These are phyloP conservation scores for Lagenidium sp. DNA, from an alignment of 352 stramenopile genomes.

Conservation along the genomic window DNA sequence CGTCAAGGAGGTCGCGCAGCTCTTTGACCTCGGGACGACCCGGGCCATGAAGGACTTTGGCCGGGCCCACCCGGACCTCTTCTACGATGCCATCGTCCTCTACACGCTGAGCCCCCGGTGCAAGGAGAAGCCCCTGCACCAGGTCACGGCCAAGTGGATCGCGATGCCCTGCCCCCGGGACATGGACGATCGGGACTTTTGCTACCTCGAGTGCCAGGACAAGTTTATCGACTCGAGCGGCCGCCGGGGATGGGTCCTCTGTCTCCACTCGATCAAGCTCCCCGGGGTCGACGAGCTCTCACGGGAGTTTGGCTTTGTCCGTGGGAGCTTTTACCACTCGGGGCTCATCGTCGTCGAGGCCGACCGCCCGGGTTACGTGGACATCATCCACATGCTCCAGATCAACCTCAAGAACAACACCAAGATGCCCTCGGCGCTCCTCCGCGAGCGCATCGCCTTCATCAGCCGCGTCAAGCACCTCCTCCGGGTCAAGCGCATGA, in stretches of 20 bases:
- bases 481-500: conserved; percentile 59
- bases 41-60: conserved; percentile 68
- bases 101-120: conserved; percentile 55
- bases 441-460: conserved; percentile 21
- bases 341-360: conserved; percentile 75
- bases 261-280: conserved; percentile 79
- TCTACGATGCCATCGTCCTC: conserved; percentile 65
- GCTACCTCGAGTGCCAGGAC: conserved; percentile 78
- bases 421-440: conserved; percentile 24
- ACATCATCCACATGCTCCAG: conserved; percentile 78
- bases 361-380: conserved; percentile 57
- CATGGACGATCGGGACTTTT: conserved; percentile 64
- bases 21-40: conserved; percentile 61
- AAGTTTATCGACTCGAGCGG: conserved; percentile 78
- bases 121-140: conserved; percentile 70
- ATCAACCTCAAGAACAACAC: conserved; percentile 74
- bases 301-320: conserved; percentile 64
- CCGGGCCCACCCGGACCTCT: conserved; percentile 38
- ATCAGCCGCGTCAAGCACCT: conserved; percentile 43
- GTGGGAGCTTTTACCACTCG: conserved; percentile 80
- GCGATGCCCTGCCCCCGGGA: conserved; percentile 43
- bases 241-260: conserved; percentile 75
- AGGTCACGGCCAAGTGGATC: conserved; percentile 82
- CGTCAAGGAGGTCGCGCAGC: conserved; percentile 59
- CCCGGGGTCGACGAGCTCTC: conserved; percentile 67